Evolutionary conservation across 2,329 filamentous ascomycete genomes (phyloP).

Genomic region (Gliomastix tumulicola): DNA sequence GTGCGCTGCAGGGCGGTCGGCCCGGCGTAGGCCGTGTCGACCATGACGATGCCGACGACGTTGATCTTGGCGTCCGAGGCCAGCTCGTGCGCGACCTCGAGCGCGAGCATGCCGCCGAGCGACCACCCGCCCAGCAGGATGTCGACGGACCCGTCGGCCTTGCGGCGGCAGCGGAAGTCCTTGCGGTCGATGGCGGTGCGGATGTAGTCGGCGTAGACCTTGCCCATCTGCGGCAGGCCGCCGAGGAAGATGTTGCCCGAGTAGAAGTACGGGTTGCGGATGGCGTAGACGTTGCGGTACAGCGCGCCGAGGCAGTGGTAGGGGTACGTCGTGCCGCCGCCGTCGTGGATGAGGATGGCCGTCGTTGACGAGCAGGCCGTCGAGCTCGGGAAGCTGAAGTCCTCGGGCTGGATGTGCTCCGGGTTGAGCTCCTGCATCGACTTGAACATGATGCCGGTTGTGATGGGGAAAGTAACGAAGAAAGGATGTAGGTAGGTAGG

Average conservation of each 20-base stretch:
- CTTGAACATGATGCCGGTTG: no score
- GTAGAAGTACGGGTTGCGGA: conserved; percentile 46
- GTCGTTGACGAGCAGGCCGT: conserved; percentile 24
- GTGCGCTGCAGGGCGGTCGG: conserved; percentile 1
- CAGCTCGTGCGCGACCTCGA: conserved; percentile 41
- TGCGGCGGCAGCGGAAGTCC: conserved; percentile 17
- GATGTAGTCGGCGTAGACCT: conserved; percentile 40
- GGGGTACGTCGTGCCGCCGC: conserved; percentile 51
- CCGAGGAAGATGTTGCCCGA: conserved; percentile 39
- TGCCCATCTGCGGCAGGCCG: conserved; percentile 47
- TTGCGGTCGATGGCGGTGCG: conserved; percentile 21
- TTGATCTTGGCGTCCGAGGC: conserved; percentile 24
- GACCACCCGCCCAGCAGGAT: conserved; percentile 51
- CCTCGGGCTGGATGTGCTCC: conserved; percentile 24
- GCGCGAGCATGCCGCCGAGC: conserved; percentile 41
- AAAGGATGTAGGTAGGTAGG: no score
- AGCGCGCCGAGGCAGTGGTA: conserved; percentile 47
- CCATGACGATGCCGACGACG: conserved; percentile 42
- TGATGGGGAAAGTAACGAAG: no score
- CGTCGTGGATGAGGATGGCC: conserved; percentile 52
- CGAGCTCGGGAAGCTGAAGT: conserved; percentile 15
- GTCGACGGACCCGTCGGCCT: conserved; percentile 17
- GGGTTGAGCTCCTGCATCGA: conserved; percentile 18
- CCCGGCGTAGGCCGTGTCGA: conserved; percentile 40
- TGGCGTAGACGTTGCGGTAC: conserved; percentile 42